Evolutionary conservation across 441 rosid species (phyloP).

Genomic region (Biscutella laevigata): DNA sequence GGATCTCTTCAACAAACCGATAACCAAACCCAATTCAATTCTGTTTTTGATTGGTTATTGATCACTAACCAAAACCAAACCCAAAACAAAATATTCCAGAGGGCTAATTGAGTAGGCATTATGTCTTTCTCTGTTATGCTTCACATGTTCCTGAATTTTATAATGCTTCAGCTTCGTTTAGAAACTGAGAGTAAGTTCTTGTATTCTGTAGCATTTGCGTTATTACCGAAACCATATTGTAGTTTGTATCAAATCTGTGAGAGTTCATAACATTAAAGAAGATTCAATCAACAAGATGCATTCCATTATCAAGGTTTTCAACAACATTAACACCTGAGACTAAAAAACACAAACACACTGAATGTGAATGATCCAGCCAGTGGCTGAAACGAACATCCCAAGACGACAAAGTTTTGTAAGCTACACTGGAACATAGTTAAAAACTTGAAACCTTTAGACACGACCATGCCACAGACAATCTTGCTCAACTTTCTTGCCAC

Average conservation of each 20-base stretch:
- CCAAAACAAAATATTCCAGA: no score
- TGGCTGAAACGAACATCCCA: constrained; percentile 7
- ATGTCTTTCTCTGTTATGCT: not conserved
- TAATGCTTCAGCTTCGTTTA: not conserved
- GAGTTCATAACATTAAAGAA: no score
- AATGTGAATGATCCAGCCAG: constrained; percentile 19
- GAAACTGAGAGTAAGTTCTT: not conserved
- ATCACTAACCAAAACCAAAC: no score
- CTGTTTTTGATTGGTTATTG: no score
- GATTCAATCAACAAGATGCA: not conserved
- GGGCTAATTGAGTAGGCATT: no score
- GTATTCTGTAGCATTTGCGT: not conserved
- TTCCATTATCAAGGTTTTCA: constrained; percentile 10
- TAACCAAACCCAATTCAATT: no score
- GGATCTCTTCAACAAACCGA: no score
- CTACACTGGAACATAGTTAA: constrained; percentile 6
- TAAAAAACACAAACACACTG: not conserved
- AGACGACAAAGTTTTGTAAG: constrained; percentile 1
- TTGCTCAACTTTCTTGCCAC: constrained; percentile 24
- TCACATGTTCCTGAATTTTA: not conserved
- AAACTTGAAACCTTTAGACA: constrained; percentile 21
- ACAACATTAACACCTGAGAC: constrained; percentile 7
- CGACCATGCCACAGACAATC: constrained; percentile 57
- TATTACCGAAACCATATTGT: not conserved
- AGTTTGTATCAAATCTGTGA: no score